Evolutionary conservation across 139 green algal species (phyloP), one percentile per base, ranked within the genome.

Genomic region (Chlorella sorokiniana): DNA sequence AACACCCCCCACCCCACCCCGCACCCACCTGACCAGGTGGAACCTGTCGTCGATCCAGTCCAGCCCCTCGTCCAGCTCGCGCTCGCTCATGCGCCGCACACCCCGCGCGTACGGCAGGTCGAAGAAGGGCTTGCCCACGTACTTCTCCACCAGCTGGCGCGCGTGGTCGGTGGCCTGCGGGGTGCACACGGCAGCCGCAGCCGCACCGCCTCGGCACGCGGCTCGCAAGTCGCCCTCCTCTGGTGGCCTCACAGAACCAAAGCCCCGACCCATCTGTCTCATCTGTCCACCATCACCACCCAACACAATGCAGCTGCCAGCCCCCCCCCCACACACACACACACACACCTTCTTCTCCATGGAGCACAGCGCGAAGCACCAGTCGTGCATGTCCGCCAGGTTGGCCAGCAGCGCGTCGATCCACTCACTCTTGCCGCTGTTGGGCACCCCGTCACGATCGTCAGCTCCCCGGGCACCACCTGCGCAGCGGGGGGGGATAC

Each of bases 401-500:
- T 98, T 99, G 73, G 89, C 88, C 45, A 95, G 73, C 69, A 99
- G 89, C 33, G 96, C 95, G 81, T 99, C 96, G n/a, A 99, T 89
- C 94, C 94, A 99, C 85, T 99, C 96, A 69, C 81, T 93, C 88
- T 99, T 99, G 76, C 96, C 96, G n/a, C 86, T 94, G 90, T 98
- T 98, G 70, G 96, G 96, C 68, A 99, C 88, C 96, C 96, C 45
- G 96, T 98, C 33, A 99, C 93, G 9, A 99, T 91, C 6, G 94
- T 98, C 42, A 99, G 90, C 91, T 99, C 96, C 4, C 96, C 96
- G 1, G 94, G 93, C 5, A 97, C 88, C 22, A 96, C 80, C 90
- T 93, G 85, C 48, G 41, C 16, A 61, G 33, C 23, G 35, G 1
- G 59, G 27, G 41, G 22, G 37, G 42, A 44, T 10, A 8, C 41